Base-by-base conservation (phyloP, 2,329 filamentous ascomycete species). In the Epichloe gansuensis region DNA sequence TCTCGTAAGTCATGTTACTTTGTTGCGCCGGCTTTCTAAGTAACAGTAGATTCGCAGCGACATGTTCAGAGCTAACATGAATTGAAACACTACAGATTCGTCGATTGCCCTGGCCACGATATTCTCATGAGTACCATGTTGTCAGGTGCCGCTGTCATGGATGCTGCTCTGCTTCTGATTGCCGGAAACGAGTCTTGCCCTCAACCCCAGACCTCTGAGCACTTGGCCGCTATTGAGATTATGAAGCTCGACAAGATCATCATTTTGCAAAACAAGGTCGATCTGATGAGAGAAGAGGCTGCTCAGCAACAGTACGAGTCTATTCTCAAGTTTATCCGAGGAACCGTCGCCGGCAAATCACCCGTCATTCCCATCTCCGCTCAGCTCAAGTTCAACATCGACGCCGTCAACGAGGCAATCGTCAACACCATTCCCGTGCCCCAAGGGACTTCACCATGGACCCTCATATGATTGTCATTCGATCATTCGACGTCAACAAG, bases 41-140 rank as follows among this genome's bases (percentile, higher is more conserved):
- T n/a, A 39, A 39, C n/a, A 8, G 12, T n/a, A 11, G 13, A 39
- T 21, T 4, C 17, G 4, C 44, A 13, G 8, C 13, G 28, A 46
- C 28, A 31, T 2, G 0, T 31, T 1, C 28, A 9, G 15, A 35
- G 48, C 59, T 65, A 52, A 63, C 50, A 44, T 23, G 46, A 47
- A 23, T 17, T 48, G 17, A 12, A 28, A 38, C 38, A 25, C 38
- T 17, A 34, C 60, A 91, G 88, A 15, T 98, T 97, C 69, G 93
- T 97, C 61, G 93, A 97, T 72, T 97, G 93, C 78, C 93, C 93
- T 53, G 93, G 93, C 72, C 93, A 98, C 88, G 93, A 98, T 75
- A 98, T 98, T 90, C 91, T 98, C 70, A 98, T 98, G 93, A 97
- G 91, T 74, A 98, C 93, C 64, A 98, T 98, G 93, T 85, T 98